A percentile compares a stretch with the other conserved stretches of the same genome.
phyloP scores from a whole-genome alignment of 768 basidiomycete genomes.

The Clitopilus passeckerianus region DNA sequence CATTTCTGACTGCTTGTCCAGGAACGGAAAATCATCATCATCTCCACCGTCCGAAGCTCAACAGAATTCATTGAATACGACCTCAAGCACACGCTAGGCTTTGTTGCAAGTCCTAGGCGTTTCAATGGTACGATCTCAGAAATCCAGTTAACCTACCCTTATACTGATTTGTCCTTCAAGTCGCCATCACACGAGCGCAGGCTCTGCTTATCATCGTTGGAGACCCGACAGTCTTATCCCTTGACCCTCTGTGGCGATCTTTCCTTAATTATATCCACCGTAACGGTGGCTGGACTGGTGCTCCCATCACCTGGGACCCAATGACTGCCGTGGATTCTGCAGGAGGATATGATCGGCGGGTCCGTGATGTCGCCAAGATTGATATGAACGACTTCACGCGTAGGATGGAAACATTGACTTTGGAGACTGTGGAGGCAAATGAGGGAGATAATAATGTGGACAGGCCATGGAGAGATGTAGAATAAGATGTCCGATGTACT shows the following conservation, averaged over 20 bases:
- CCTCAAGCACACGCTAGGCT: slow-evolving; percentile 51
- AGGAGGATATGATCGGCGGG: slow-evolving; percentile 28
- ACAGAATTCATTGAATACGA: slow-evolving; percentile 43
- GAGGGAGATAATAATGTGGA: slow-evolving; percentile 18
- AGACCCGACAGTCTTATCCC: slow-evolving; percentile 50
- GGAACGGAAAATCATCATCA: slow-evolving; percentile 55
- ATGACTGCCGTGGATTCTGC: slow-evolving; percentile 24
- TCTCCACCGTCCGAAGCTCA: slow-evolving; percentile 56
- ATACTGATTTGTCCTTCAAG: slow-evolving; percentile 21
- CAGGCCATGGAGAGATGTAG: slow-evolving; percentile 35
- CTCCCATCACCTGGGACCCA: slow-evolving; percentile 47
- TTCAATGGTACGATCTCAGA: slow-evolving; percentile 44
- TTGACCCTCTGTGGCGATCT: slow-evolving; percentile 58
- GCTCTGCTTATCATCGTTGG: slow-evolving; percentile 58
- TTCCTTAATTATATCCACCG: slow-evolving; percentile 56
- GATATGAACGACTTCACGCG: slow-evolving; percentile 41
- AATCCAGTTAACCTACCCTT: neutral
- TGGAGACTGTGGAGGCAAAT: slow-evolving; percentile 1
- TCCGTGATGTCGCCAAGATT: slow-evolving; percentile 22
- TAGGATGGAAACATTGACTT: slow-evolving; percentile 26
- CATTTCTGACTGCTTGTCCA: slow-evolving; percentile 10
- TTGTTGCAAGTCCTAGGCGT: slow-evolving; percentile 49
- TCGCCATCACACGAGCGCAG: slow-evolving; percentile 59
- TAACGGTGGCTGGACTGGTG: slow-evolving; percentile 52
- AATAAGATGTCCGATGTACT: slow-evolving; percentile 15